Base-by-base conservation (phyloP, 1,284 basidiomycete species). In the Sanguinoderma infundibulare region DNA sequence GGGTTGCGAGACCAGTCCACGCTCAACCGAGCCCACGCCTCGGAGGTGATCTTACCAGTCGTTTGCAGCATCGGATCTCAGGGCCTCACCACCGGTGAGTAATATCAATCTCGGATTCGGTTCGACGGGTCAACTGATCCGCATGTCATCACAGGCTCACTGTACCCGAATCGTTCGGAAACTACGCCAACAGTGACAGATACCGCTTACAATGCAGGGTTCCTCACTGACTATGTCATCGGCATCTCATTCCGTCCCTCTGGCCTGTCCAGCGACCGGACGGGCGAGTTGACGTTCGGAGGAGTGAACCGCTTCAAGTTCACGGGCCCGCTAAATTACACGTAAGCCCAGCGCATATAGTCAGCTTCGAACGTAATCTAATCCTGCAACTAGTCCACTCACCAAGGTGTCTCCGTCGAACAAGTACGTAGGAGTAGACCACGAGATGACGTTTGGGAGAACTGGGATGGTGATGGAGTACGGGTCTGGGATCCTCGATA, bases 161-260 rank as follows among this genome's bases (percentile, higher is more conserved):
- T n/a, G n/a, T n/a, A n/a, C n/a, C n/a, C n/a, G n/a, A n/a, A n/a
- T n/a, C n/a, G n/a, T n/a, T n/a, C n/a, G n/a, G n/a, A n/a, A n/a
- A n/a, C n/a, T n/a, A n/a, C n/a, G 5, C 68, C 69, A 2, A 72
- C 72, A 9, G 72, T 73, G 24, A 80, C 78, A 35, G 84, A 85
- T 70, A 85, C 82, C 65, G 74, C 83, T 5, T 81, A 77, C 70
- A 44, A 66, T 3, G 68, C 71, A 24, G 67, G 70, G 2, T 56
- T 68, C 1, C 58, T 72, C 36, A 50, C 47, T 22, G 15, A n/a
- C 2, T 55, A 70, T 74, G 77, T 26, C 62, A 71, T 86, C 57
- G 81, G 80, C 12, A 77, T 86, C 61, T 85, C 77, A 20, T 87
- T 83, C 71, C 70, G 62, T 9, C 79, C 79, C 12, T 80, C 82